Conservation (phyloP, 805 yeast genomes). For the Kuraishia hungarica region DNA sequence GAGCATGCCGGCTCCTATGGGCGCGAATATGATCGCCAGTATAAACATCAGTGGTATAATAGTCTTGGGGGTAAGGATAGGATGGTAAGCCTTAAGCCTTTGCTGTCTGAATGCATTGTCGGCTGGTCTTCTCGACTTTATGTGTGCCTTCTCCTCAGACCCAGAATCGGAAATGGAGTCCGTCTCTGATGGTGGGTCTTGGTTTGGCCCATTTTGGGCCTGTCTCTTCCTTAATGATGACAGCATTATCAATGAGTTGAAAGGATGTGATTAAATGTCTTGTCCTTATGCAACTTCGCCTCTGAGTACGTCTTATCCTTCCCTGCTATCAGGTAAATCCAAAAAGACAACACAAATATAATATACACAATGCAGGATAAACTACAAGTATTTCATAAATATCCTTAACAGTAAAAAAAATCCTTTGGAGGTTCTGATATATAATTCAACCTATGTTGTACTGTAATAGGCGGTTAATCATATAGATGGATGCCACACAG, state of each 20-base stretch:
- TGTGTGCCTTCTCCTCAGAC: conserved; percentile 22
- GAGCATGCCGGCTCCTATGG: conserved; percentile 82
- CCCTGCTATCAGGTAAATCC: not conserved
- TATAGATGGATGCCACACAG: not conserved
- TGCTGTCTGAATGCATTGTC: conserved; percentile 53
- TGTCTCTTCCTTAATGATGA: conserved; percentile 10
- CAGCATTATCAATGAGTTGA: not conserved
- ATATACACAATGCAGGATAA: not conserved
- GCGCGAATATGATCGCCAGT: conserved; percentile 77
- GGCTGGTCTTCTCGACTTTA: conserved; percentile 55
- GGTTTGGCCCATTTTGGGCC: conserved; percentile 6
- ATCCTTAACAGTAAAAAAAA: too few relatives aligned
- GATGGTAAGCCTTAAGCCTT: conserved; percentile 47
- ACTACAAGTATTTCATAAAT: not conserved
- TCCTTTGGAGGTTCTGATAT: too few relatives aligned
- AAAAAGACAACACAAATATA: not conserved
- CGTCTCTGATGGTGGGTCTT: conserved; percentile 21
- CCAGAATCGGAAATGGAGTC: conserved; percentile 39
- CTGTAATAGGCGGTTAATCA: too few relatives aligned
- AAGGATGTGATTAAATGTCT: not conserved
- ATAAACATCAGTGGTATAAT: conserved; percentile 78
- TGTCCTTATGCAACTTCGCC: not conserved
- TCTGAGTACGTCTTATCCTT: not conserved
- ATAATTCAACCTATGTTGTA: too few relatives aligned
- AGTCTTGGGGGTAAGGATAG: conserved; percentile 85